Percentiles rank a stretch among this genome's conserved stretches.
These are phyloP conservation scores for Apiotrichum porosum DNA, from an alignment of 1,284 basidiomycete genomes.

Conservation along the genomic window DNA sequence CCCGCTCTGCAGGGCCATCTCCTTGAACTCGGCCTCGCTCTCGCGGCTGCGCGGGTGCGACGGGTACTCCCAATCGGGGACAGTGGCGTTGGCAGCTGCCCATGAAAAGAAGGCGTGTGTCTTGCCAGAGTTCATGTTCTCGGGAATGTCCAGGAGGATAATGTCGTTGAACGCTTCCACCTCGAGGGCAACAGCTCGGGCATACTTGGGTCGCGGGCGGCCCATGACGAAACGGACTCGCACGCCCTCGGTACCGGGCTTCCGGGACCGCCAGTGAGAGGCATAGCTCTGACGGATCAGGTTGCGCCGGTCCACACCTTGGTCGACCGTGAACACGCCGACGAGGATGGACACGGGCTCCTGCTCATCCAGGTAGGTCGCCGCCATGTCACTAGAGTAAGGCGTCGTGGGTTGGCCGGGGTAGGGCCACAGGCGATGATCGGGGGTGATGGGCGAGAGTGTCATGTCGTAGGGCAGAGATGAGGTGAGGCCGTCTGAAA, in stretches of 20 bases:
- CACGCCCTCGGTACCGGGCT: constrained; percentile 75
- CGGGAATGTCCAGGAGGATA: constrained; percentile 51
- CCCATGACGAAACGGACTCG: constrained; percentile 89
- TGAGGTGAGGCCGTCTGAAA: neutral
- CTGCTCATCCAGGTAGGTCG: constrained; percentile 57
- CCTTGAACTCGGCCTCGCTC: constrained; percentile 7
- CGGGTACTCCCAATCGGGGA: constrained; percentile 56
- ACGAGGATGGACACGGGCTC: constrained; percentile 84
- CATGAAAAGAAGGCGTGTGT: constrained; percentile 52
- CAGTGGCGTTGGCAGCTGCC: constrained; percentile 83
- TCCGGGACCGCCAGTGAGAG: constrained; percentile 69
- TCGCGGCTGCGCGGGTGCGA: constrained; percentile 6
- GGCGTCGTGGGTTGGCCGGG: constrained; percentile 20
- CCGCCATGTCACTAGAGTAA: constrained; percentile 20
- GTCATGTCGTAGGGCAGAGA: constrained; percentile 7
- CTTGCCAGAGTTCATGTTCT: constrained; percentile 54
- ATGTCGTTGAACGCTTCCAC: constrained; percentile 77
- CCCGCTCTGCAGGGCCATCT: neutral
- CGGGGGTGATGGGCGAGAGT: constrained; percentile 28
- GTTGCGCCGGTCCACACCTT: constrained; percentile 77
- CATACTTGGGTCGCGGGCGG: constrained; percentile 72
- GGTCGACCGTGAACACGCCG: constrained; percentile 88
- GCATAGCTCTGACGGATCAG: constrained; percentile 88
- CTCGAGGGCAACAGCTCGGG: constrained; percentile 74
- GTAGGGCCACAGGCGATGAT: constrained; percentile 47